Conservation (phyloP, 192 early-diverging fungal genomes). For the Haplosporangium gracile region DNA sequence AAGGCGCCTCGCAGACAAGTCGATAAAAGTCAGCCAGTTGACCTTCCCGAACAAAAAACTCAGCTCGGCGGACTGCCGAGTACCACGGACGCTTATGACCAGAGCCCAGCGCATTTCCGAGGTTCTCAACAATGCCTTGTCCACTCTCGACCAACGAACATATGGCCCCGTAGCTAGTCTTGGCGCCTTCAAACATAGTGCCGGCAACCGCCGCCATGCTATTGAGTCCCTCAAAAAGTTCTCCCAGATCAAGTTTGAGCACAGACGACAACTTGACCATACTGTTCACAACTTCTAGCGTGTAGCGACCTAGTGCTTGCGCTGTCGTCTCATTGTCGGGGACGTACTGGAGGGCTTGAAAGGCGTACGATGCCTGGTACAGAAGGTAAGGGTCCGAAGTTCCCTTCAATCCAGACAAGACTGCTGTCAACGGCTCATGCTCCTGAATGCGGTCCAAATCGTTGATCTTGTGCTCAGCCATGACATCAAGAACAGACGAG, state of each 20-base stretch:
- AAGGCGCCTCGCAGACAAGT: neutral
- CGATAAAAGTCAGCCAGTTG: neutral
- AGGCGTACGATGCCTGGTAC: constrained; percentile 11
- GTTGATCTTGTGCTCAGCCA: neutral
- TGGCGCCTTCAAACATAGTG: neutral
- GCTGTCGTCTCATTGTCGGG: neutral
- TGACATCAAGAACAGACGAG: constrained; percentile 4
- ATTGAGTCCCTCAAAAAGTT: neutral
- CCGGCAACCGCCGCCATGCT: neutral
- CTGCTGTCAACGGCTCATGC: neutral
- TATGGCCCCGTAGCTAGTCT: neutral
- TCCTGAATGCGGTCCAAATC: neutral
- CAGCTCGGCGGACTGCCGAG: neutral
- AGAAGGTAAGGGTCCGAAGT: neutral
- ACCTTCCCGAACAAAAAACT: neutral
- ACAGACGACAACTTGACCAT: neutral
- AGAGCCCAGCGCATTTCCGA: neutral
- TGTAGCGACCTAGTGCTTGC: neutral
- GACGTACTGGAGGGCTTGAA: neutral
- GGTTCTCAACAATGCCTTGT: neutral
- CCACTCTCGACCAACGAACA: neutral
- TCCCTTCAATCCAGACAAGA: neutral
- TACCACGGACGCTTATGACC: constrained; percentile 1
- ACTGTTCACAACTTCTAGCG: neutral
- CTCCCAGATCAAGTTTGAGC: neutral